phyloP scores from a whole-genome alignment of 2,329 filamentous ascomycete genomes.

The Rachicladosporium sp. region DNA sequence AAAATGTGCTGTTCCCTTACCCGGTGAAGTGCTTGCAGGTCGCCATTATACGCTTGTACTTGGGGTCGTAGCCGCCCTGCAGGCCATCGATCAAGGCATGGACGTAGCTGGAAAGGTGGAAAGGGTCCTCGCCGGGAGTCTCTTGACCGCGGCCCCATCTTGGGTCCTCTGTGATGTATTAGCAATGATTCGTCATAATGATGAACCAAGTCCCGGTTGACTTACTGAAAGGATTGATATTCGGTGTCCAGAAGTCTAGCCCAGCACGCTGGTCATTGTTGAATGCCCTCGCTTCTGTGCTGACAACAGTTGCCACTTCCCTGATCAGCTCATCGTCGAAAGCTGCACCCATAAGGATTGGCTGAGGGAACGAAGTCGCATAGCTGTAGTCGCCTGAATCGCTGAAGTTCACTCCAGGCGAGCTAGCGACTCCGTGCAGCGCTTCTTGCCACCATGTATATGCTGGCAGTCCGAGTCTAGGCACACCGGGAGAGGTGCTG shows the following conservation, averaged over 20 bases:
- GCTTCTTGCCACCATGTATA: slow-evolving; percentile 54
- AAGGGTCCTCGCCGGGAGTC: slow-evolving; percentile 25
- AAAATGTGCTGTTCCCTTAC: slow-evolving; percentile 13
- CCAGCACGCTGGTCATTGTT: slow-evolving; percentile 46
- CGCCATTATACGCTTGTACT: slow-evolving; percentile 29
- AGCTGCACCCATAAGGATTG: slow-evolving; percentile 49
- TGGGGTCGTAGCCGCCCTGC: slow-evolving; percentile 20
- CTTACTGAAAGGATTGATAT: background rate
- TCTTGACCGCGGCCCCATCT: slow-evolving; percentile 13
- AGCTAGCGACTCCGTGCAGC: slow-evolving; percentile 43
- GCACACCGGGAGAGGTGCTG: slow-evolving; percentile 37
- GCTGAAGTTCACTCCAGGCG: slow-evolving; percentile 45
- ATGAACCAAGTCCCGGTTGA: background rate
- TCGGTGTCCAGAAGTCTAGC: slow-evolving; percentile 40
- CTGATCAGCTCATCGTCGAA: slow-evolving; percentile 52
- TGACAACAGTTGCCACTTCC: slow-evolving; percentile 43
- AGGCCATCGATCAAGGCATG: slow-evolving; percentile 22
- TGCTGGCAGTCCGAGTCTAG: slow-evolving; percentile 43
- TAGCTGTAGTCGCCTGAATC: slow-evolving; percentile 41
- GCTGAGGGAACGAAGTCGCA: slow-evolving; percentile 54
- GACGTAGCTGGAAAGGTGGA: slow-evolving; percentile 23
- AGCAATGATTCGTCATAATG: slow-evolving; percentile 19
- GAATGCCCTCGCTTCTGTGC: slow-evolving; percentile 53
- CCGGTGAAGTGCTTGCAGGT: slow-evolving; percentile 36
- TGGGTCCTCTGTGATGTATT: slow-evolving; percentile 5